These are phyloP conservation scores for Nannochloropsis granulata DNA, from an alignment of 108 stramenopile genomes.

Conservation along the genomic window DNA sequence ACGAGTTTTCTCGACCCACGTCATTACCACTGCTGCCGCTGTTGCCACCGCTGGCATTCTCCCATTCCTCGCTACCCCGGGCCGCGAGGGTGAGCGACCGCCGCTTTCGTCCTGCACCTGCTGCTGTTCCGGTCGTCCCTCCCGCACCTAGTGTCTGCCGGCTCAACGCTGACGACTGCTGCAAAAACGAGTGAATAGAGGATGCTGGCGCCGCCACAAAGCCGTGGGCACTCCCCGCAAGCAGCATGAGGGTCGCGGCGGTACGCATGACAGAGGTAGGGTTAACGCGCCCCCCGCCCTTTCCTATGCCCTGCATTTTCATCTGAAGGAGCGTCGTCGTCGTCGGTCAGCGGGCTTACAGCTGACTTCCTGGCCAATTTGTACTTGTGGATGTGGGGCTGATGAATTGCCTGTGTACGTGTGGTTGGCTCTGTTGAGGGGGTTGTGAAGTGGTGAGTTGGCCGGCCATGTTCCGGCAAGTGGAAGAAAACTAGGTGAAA, in stretches of 20 bases:
- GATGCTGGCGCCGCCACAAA: background rate
- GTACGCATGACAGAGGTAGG: background rate
- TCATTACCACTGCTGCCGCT: background rate
- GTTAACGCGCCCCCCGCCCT: background rate
- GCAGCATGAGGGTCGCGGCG: background rate
- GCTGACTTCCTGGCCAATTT: too few species aligned
- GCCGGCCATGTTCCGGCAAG: too few species aligned
- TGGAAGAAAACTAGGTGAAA: too few species aligned
- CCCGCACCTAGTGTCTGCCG: too few species aligned
- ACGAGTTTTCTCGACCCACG: background rate
- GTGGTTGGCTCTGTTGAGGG: too few species aligned
- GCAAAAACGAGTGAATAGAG: background rate
- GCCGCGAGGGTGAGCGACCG: background rate
- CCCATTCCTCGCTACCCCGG: background rate
- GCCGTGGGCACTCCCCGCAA: background rate
- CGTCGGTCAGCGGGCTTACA: too few species aligned
- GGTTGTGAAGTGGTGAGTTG: too few species aligned
- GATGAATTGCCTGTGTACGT: too few species aligned
- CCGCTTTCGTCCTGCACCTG: background rate
- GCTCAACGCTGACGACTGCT: background rate
- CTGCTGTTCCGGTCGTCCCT: background rate
- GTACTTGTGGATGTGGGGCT: too few species aligned
- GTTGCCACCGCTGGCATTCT: background rate
- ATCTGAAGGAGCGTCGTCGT: too few species aligned
- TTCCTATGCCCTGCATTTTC: background rate